Evolutionary conservation across 768 basidiomycete species (phyloP).

Genomic region (Rhodotorula babjevae): DNA sequence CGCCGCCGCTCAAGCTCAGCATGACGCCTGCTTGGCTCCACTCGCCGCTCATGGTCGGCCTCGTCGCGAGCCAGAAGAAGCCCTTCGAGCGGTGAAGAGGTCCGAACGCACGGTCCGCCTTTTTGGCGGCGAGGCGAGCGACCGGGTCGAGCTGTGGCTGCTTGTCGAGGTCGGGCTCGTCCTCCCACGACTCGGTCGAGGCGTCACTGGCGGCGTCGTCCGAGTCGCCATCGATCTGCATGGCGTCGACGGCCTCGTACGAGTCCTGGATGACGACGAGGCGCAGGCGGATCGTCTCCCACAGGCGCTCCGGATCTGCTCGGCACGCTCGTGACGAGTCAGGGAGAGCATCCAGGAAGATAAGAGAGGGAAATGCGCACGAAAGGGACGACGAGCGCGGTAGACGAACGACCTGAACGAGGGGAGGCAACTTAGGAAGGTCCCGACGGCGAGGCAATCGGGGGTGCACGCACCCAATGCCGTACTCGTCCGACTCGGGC

Average conservation of each 20-base stretch:
- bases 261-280: conserved; percentile 47
- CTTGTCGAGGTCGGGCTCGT: conserved; percentile 16
- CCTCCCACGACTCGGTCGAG: conserved; percentile 38
- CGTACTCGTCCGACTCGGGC: conserved; percentile 46
- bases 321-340: not conserved
- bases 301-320: conserved; percentile 44
- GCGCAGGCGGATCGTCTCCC: conserved; percentile 43
- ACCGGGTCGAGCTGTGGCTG: conserved; percentile 45
- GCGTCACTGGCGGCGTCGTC: conserved; percentile 38
- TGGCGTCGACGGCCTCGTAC: conserved; percentile 32
- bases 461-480: conserved; percentile 10
- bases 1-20: conserved; percentile 45
- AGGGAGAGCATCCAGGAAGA: too few species aligned
- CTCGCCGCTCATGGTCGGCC: conserved; percentile 45
- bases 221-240: conserved; percentile 35
- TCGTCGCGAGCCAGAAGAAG: conserved; percentile 47
- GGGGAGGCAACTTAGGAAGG: not conserved
- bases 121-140: conserved; percentile 42
- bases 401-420: conserved; percentile 42
- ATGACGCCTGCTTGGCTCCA: conserved; percentile 47
- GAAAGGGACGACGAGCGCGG: conserved; percentile 46
- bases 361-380: not conserved
- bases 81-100: conserved; percentile 46
- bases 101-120: conserved; percentile 42
- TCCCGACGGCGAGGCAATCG: not conserved